Evolutionary conservation across 1,284 basidiomycete species (phyloP).

Genomic region (Papiliotrema laurentii): DNA sequence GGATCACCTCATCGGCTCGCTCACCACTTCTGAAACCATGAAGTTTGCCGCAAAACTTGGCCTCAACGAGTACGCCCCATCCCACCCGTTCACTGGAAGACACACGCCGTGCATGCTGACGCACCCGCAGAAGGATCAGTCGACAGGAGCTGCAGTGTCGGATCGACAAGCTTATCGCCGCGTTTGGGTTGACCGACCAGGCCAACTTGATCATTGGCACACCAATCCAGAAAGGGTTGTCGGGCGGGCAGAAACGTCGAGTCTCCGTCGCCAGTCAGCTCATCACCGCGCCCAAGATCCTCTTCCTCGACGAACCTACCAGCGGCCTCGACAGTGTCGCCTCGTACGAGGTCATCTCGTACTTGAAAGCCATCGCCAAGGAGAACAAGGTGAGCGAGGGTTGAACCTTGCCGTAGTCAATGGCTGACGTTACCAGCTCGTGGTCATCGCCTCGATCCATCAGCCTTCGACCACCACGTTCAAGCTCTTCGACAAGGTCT

Average conservation of each 20-base stretch:
- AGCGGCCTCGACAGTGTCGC: slow-evolving; percentile 77
- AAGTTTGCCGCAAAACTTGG: slow-evolving; percentile 9
- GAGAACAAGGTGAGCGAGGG: slow-evolving; percentile 59
- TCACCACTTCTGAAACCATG: not conserved
- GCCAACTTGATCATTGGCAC: slow-evolving; percentile 43
- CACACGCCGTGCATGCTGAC: not conserved
- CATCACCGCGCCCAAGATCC: slow-evolving; percentile 86
- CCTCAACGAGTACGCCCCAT: not conserved
- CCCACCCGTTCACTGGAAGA: too few relatives aligned
- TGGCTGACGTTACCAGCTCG: slow-evolving; percentile 9
- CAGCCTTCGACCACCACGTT: slow-evolving; percentile 95
- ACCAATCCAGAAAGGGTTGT: slow-evolving; percentile 57
- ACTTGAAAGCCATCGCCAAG: slow-evolving; percentile 72
- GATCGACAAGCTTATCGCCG: slow-evolving; percentile 13
- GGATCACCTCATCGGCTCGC: not conserved
- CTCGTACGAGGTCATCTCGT: slow-evolving; percentile 85
- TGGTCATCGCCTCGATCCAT: slow-evolving; percentile 82
- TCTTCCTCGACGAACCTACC: slow-evolving; percentile 93
- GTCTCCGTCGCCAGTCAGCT: slow-evolving; percentile 94
- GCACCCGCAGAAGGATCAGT: not conserved
- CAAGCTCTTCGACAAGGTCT: slow-evolving; percentile 81
- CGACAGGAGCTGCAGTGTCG: not conserved
- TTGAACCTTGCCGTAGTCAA: not conserved
- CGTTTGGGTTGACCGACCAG: slow-evolving; percentile 19
- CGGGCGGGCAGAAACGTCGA: slow-evolving; percentile 87